Base-by-base conservation (phyloP, 441 rosid species). In the Populus hybrid region DNA sequence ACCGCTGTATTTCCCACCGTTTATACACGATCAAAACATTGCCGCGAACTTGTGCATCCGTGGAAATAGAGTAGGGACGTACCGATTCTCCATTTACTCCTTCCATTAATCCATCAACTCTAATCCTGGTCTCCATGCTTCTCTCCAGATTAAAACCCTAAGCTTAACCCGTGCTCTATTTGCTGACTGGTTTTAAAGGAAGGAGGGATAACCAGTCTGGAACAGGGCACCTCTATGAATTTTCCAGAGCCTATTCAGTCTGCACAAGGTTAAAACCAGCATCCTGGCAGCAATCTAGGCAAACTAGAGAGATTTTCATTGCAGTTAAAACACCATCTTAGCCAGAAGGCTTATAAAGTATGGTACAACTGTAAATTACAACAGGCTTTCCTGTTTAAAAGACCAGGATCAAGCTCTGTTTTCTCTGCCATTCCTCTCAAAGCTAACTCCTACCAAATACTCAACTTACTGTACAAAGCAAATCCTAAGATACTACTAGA, bases 401-500 rank as follows among this genome's bases (percentile, higher is more conserved):
- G 70, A 50, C 70, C 68, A 79, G 89, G 87, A 77, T 42, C 78
- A 23, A 70, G 82, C 87, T 73, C 79, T 69, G 72, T 72, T 76
- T 30, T 34, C 19, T 68, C 71, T n/a, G 71, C 71, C 71, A 50
- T 53, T 8, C 75, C 75, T 50, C 34, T 53, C 75, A 18, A 57
- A 18, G 38, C 72, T 23, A 19, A 42, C 74, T 10, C 35, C 67
- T 73, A 61, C 68, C 74, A 21, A 79, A 28, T 74, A 67, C 78
- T 75, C 83, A 75, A 84, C 69, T 81, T 77, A 50, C 81, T 86
- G 82, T 86, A 87, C 89, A 86, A 63, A 59, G 75, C 82, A 78
- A 67, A 69, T 40, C 46, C 61, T 23, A 26, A 73, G 79, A 72
- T 71, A 50, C 79, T 26, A 64, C 11, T 23, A 78, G 69, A 73